Conservation (phyloP, 208 protist species). For the Leishmania mexicana region DNA sequence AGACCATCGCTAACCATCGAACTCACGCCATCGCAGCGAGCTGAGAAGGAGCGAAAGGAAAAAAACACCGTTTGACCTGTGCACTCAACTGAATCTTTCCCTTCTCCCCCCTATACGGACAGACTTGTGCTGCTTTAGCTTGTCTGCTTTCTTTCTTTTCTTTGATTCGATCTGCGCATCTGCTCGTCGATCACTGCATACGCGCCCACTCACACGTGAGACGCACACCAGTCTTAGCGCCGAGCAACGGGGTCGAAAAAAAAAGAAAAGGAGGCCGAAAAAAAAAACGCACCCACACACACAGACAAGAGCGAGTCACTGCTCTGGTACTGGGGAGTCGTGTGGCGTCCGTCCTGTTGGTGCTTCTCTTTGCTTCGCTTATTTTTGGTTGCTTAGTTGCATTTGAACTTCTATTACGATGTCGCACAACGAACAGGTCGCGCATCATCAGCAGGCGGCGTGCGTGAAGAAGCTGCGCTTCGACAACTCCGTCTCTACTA, state of each 20-base stretch:
- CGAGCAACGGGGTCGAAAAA: not conserved
- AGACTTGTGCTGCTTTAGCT: not conserved
- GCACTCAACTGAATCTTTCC: not conserved
- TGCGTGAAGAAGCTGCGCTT: conserved; percentile 34
- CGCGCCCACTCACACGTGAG: not conserved
- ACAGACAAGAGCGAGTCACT: not conserved
- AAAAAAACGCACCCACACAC: not conserved
- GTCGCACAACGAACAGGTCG: conserved; percentile 6
- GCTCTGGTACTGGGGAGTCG: not conserved
- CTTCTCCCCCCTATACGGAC: not conserved
- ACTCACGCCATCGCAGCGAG: not conserved
- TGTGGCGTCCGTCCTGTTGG: not conserved
- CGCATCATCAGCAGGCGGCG: not conserved
- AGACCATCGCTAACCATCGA: not conserved
- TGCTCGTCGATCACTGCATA: not conserved
- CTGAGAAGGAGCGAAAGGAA: not conserved
- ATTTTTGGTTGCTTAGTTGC: not conserved
- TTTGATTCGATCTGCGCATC: not conserved
- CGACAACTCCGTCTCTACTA: conserved; percentile 13
- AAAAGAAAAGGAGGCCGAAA: not conserved
- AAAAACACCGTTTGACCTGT: not conserved
- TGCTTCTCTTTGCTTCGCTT: not conserved
- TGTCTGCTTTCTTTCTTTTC: not conserved
- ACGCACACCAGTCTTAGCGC: not conserved
- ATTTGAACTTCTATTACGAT: not conserved